phyloP scores from a whole-genome alignment of 768 basidiomycete species.

The Coprinellus micaceus region DNA sequence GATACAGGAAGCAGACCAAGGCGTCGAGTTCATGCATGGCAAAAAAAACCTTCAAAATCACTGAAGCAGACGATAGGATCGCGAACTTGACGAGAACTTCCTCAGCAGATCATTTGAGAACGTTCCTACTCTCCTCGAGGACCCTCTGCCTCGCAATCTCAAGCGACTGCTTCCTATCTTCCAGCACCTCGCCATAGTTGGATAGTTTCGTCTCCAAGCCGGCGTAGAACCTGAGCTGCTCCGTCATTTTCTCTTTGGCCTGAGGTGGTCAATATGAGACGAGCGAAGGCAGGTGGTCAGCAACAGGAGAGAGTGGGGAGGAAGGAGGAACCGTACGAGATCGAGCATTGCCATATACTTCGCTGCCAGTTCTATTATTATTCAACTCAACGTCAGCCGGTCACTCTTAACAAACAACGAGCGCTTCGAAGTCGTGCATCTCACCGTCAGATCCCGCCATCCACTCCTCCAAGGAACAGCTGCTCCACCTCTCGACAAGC shows the following conservation, averaged over 20 bases:
- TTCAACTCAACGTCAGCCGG: too few species aligned
- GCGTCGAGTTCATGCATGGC: too few species aligned
- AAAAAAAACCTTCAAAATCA: too few species aligned
- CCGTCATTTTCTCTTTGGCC: constrained; percentile 47
- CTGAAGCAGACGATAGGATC: too few species aligned
- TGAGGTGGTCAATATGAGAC: too few species aligned
- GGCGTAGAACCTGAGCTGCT: constrained; percentile 47
- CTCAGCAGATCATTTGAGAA: neutral
- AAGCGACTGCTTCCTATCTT: constrained; percentile 38
- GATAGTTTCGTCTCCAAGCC: constrained; percentile 39
- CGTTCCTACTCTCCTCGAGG: neutral
- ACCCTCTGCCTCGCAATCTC: constrained; percentile 29
- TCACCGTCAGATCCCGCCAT: constrained; percentile 49
- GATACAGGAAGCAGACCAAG: too few species aligned
- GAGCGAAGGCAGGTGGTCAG: neutral
- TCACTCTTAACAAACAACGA: neutral
- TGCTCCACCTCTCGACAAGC: constrained; percentile 43
- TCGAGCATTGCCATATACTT: constrained; percentile 46
- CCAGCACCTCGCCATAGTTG: constrained; percentile 36
- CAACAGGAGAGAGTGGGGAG: neutral
- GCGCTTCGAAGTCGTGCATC: neutral
- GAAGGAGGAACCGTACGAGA: constrained; percentile 34
- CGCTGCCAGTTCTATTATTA: constrained; percentile 35
- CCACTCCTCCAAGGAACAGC: constrained; percentile 53
- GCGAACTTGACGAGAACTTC: too few species aligned